phyloP scores from a whole-genome alignment of 208 protist species.

The Leishmania martiniquensis region DNA sequence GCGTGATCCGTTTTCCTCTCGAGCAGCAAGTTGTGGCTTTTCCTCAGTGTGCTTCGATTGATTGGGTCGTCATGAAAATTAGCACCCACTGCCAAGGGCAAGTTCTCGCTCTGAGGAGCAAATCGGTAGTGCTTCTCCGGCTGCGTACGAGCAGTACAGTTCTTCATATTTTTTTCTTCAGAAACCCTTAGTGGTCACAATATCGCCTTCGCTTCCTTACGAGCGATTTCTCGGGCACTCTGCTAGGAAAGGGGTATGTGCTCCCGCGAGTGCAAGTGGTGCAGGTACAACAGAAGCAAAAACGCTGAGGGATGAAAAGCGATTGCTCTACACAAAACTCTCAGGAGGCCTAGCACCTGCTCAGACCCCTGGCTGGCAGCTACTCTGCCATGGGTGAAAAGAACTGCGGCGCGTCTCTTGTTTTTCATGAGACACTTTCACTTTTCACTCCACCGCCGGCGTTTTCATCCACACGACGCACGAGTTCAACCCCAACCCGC shows the following conservation, averaged over 20 bases:
- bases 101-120: constrained; percentile 66
- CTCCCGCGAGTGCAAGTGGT: too few species aligned
- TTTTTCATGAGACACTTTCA: neutral
- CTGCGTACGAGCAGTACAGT: constrained; percentile 73
- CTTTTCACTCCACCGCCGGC: neutral
- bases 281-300: too few species aligned
- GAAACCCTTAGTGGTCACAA: neutral
- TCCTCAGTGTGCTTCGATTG: constrained; percentile 73
- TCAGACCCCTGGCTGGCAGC: too few species aligned
- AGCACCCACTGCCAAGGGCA: constrained; percentile 78
- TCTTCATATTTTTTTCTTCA: constrained; percentile 57
- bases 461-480: neutral
- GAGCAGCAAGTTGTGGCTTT: constrained; percentile 80
- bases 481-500: neutral
- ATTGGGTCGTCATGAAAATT: constrained; percentile 94
- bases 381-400: too few species aligned
- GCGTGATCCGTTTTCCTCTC: constrained; percentile 58
- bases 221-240: neutral
- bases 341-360: too few species aligned
- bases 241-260: neutral
- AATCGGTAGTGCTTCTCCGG: constrained; percentile 62
- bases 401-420: neutral
- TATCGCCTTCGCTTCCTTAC: neutral
- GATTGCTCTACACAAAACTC: too few species aligned
- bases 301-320: too few species aligned